These are phyloP conservation scores for Lentithecium fluviatile DNA, from an alignment of 495 filamentous ascomycete genomes.

Conservation along the genomic window DNA sequence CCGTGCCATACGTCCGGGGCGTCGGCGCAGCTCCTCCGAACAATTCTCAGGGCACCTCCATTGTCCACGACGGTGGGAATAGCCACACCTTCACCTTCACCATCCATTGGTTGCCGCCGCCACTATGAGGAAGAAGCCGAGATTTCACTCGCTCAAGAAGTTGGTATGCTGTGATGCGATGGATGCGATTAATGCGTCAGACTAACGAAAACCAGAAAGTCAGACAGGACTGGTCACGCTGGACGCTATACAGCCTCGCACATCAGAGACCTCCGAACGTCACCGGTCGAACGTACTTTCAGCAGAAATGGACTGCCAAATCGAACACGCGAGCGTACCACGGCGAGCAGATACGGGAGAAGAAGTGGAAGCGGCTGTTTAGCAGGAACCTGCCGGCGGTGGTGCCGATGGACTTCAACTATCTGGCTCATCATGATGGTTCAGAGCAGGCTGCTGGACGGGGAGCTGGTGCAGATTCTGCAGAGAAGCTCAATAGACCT, in stretches of 20 bases:
- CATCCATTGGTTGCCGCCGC: not conserved
- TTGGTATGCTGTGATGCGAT: constrained; percentile 48
- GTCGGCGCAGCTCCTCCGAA: constrained; percentile 11
- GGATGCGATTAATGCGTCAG: constrained; percentile 21
- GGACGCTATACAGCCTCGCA: constrained; percentile 86
- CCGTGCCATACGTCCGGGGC: not conserved
- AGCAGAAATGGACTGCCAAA: constrained; percentile 96
- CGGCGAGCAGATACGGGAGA: constrained; percentile 87
- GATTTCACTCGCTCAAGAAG: constrained; percentile 63
- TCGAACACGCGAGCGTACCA: constrained; percentile 80
- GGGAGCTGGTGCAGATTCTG: constrained; percentile 62
- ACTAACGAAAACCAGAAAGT: constrained; percentile 63
- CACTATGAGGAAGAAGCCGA: constrained; percentile 50
- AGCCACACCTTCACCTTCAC: not conserved
- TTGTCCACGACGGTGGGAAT: not conserved
- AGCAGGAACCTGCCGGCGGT: constrained; percentile 71
- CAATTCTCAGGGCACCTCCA: not conserved
- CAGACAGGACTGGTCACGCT: constrained; percentile 96
- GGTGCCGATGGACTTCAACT: constrained; percentile 74
- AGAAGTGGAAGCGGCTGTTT: constrained; percentile 92
- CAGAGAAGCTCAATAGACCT: constrained; percentile 20
- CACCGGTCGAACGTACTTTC: constrained; percentile 71
- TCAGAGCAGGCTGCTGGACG: constrained; percentile 76
- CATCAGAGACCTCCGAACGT: constrained; percentile 44
- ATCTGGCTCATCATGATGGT: constrained; percentile 76